Evolutionary conservation across 306 rosid species (phyloP).

Genomic region (Dalbergia cochinchinensis): DNA sequence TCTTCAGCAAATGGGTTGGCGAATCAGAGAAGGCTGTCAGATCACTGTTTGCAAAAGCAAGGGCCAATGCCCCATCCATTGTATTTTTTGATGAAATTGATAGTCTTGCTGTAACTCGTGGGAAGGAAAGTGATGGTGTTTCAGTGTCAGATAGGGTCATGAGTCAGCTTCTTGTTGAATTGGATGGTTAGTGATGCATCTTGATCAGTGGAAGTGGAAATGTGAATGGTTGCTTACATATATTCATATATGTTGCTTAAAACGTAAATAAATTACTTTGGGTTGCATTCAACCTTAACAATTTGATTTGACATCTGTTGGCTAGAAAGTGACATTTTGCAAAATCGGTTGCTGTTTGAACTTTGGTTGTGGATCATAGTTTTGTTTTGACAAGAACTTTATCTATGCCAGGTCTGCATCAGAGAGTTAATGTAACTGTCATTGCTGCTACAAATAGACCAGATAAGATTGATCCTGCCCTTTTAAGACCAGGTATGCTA

Average conservation of each 20-base stretch:
- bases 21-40: conserved; percentile 98
- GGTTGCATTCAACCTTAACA: not conserved
- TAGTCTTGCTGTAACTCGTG: conserved; percentile 83
- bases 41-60: conserved; percentile 90
- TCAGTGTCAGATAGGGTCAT: conserved; percentile 94
- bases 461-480: conserved; percentile 91
- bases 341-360: conserved; percentile 7
- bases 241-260: not conserved
- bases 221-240: conserved; percentile 24
- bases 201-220: conserved; percentile 24
- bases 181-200: conserved; percentile 80
- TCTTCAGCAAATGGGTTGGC: conserved; percentile 98
- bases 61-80: conserved; percentile 95
- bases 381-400: conserved; percentile 40
- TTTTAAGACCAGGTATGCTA: conserved; percentile 82
- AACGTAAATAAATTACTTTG: conserved; percentile 1
- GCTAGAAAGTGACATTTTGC: conserved; percentile 31
- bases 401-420: conserved; percentile 75
- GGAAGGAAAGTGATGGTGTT: conserved; percentile 87
- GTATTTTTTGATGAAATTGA: conserved; percentile 94
- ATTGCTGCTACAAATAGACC: conserved; percentile 97
- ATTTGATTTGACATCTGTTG: not conserved
- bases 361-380: conserved; percentile 15
- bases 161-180: conserved; percentile 90
- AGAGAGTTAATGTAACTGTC: conserved; percentile 84